Percentiles rank a stretch among this genome's conserved stretches.
These are phyloP conservation scores for Rosa persica DNA, from an alignment of 306 rosid genomes.

Conservation along the genomic window DNA sequence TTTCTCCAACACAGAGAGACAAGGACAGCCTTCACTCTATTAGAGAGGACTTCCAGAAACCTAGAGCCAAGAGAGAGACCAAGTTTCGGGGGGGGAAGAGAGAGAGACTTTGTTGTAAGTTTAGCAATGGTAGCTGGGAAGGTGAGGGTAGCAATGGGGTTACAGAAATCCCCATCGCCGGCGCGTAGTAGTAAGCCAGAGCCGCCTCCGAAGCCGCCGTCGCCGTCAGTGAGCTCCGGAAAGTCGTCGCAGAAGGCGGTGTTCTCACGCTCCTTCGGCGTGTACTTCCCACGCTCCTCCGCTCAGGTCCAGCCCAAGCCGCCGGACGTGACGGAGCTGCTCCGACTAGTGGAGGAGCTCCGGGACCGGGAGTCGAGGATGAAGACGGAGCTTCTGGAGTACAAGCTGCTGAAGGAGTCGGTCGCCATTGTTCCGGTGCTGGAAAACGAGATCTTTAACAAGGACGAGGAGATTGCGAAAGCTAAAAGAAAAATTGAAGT, in stretches of 20 bases:
- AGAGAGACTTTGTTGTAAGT: background rate
- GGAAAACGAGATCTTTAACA: conserved; percentile 59
- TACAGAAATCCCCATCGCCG: conserved; percentile 80
- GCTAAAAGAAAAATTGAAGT: conserved; percentile 39
- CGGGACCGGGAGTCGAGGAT: conserved; percentile 90
- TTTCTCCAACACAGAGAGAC: conserved; percentile 37
- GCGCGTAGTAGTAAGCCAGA: conserved; percentile 34
- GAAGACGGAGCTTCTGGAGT: conserved; percentile 83
- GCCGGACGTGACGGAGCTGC: conserved; percentile 85
- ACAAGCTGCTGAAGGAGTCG: conserved; percentile 78
- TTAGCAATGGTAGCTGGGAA: conserved; percentile 84
- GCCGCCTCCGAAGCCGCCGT: conserved; percentile 56
- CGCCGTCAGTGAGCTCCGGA: conserved; percentile 48
- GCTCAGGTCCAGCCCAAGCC: conserved; percentile 97
- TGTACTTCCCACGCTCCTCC: conserved; percentile 86
- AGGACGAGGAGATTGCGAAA: conserved; percentile 54
- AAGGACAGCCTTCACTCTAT: conserved; percentile 40
- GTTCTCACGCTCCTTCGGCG: conserved; percentile 87
- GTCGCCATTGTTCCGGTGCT: conserved; percentile 75
- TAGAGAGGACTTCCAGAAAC: background rate
- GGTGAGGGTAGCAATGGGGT: conserved; percentile 82
- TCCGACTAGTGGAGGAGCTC: conserved; percentile 78
- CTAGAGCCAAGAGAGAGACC: background rate
- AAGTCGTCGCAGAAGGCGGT: conserved; percentile 65
- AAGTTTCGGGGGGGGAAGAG: background rate